Base-by-base conservation (phyloP, 768 basidiomycete species). In the Neoboletus brunneissimus region DNA sequence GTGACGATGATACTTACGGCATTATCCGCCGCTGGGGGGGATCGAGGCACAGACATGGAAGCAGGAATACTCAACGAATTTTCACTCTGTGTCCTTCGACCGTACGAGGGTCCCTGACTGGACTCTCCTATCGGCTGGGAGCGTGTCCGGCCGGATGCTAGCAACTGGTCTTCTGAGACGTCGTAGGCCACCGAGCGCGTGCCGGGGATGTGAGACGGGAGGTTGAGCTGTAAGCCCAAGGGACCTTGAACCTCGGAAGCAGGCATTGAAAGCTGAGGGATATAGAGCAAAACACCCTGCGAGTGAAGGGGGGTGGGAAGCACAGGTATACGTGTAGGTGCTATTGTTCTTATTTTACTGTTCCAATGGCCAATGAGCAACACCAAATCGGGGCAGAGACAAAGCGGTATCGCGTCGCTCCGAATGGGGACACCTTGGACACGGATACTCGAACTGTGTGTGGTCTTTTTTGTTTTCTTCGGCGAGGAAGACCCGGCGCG, bases 81-180 rank as follows among this genome's bases (percentile, higher is more conserved):
- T 49, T 67, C 71, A 51, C 67, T 69, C 53, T 72, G 69, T 54
- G 63, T 60, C 48, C 58, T 58, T 48, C 65, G 62, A 44, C 54
- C 55, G 54, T 54, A 65, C 16, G 59, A 62, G 55, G 58, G 54
- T 41, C 59, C 60, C 51, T 67, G 65, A 54, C 51, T 63, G 45
- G 67, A 58, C 54, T 71, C 71, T 60, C 55, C 61, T 53, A 52
- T 50, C 22, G 62, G 62, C 53, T 58, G 55, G 38, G 69, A 72
- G 47, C 35, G 60, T 34, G 67, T 44, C 51, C 60, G 64, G 43
- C 49, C 56, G 42, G 57, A 35, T 40, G 53, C 27, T 11, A 57
- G 31, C 18, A 61, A 23, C 6, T 46, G 58, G 34, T 58, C 52
- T 49, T 67, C 59, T 23, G 45, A 18, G 16, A 34, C n/a, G 22